Percentiles rank a stretch among this genome's conserved stretches.
Conservation (phyloP, 2,329 filamentous ascomycete genomes). For the Penicillium sp. region DNA sequence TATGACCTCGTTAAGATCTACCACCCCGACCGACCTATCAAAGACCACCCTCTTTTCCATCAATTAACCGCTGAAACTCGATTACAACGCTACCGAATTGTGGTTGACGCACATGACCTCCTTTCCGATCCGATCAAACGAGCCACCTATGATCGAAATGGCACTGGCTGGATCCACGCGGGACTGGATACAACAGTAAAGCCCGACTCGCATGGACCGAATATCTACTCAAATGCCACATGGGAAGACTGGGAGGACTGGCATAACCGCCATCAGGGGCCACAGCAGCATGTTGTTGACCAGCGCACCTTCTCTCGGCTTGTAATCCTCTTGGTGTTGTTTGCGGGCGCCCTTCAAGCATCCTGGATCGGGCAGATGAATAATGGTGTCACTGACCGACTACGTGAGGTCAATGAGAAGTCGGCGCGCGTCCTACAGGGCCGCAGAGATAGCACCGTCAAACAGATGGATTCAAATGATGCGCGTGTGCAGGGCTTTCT, state of each 20-base stretch:
- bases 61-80: constrained; percentile 60
- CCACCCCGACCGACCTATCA: constrained; percentile 71
- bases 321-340: constrained; percentile 65
- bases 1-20: constrained; percentile 94
- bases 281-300: constrained; percentile 59
- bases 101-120: constrained; percentile 84
- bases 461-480: constrained; percentile 49
- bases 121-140: constrained; percentile 78
- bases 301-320: constrained; percentile 75
- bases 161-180: constrained; percentile 71
- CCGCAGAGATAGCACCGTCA: constrained; percentile 52
- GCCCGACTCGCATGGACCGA: constrained; percentile 56
- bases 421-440: constrained; percentile 57
- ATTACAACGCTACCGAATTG: constrained; percentile 84
- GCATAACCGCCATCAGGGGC: constrained; percentile 56
- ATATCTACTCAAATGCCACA: constrained; percentile 72
- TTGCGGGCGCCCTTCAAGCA: constrained; percentile 71
- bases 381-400: constrained; percentile 61
- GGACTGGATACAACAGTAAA: constrained; percentile 70
- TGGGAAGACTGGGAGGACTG: constrained; percentile 98
- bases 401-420: constrained; percentile 64
- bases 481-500: constrained; percentile 76
- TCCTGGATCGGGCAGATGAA: constrained; percentile 65
- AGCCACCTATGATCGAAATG: constrained; percentile 76
- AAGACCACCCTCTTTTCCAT: constrained; percentile 43